Evolutionary conservation across 257 asterid species (phyloP).

Genomic region (Sherardia arvensis): DNA sequence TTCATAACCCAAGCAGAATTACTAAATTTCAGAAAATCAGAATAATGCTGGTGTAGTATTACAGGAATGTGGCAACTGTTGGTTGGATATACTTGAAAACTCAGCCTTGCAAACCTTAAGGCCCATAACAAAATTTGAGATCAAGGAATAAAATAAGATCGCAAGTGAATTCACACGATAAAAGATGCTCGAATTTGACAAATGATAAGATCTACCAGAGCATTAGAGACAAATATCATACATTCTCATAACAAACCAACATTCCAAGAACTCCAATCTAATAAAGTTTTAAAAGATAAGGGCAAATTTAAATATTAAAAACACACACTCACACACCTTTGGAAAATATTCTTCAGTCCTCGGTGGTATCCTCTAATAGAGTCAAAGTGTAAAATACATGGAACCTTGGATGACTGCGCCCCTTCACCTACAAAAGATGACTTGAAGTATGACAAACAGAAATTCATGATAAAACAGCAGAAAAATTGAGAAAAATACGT

Average conservation of each 20-base stretch:
- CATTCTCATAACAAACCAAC: background rate
- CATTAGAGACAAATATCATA: background rate
- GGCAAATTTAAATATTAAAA: too few species aligned
- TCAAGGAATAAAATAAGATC: too few species aligned
- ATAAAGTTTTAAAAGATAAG: background rate
- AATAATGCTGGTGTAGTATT: background rate
- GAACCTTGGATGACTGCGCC: slow-evolving; percentile 28
- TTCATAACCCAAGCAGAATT: background rate
- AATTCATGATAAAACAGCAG: background rate
- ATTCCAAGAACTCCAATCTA: background rate
- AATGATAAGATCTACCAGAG: background rate
- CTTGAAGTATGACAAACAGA: slow-evolving; percentile 14
- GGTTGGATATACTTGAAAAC: background rate
- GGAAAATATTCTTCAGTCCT: slow-evolving; percentile 54
- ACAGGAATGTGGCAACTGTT: background rate
- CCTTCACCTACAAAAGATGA: slow-evolving; percentile 42
- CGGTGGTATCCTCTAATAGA: slow-evolving; percentile 71
- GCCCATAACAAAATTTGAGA: background rate
- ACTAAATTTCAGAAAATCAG: background rate
- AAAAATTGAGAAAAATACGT: background rate
- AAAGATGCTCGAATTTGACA: background rate
- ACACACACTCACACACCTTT: too few species aligned
- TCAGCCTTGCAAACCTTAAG: background rate
- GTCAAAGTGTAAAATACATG: slow-evolving; percentile 91
- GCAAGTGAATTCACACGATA: too few species aligned